Conservation (phyloP, 2,329 filamentous ascomycete species). For the Trematosphaeria pertusa region DNA sequence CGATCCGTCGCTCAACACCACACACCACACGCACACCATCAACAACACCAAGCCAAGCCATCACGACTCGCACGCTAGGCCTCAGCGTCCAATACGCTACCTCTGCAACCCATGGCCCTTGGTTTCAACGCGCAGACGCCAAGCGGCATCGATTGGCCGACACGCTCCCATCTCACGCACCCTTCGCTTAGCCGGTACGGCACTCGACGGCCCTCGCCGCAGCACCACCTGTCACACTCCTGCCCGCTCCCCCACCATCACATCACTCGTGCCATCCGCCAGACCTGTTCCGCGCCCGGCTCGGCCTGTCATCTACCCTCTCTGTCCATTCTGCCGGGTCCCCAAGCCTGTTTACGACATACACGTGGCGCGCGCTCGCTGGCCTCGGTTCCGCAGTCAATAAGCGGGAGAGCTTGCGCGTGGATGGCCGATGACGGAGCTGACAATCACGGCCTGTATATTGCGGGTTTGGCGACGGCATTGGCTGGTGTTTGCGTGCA, state of each 20-base stretch:
- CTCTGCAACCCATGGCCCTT: constrained; percentile 23
- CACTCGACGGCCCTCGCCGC: constrained; percentile 40
- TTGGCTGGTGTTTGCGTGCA: too few species aligned
- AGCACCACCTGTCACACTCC: constrained; percentile 42
- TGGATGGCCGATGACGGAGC: constrained; percentile 34
- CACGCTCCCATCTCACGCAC: constrained; percentile 24
- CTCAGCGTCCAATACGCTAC: constrained; percentile 26
- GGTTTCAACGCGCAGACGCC: constrained; percentile 43
- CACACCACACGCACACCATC: constrained; percentile 12
- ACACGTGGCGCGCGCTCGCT: constrained; percentile 48
- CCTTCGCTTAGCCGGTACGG: constrained; percentile 41
- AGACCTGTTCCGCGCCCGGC: constrained; percentile 13
- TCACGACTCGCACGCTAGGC: constrained; percentile 21
- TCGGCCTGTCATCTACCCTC: constrained; percentile 30
- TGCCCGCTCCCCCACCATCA: constrained; percentile 15
- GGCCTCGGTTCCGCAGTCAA: constrained; percentile 29
- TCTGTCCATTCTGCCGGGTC: constrained; percentile 20
- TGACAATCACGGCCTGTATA: constrained; percentile 8
- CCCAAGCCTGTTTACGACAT: constrained; percentile 28
- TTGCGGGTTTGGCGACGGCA: constrained; percentile 18
- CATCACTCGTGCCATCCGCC: constrained; percentile 29
- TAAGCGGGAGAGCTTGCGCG: constrained; percentile 24
- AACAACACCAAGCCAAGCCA: constrained; percentile 35
- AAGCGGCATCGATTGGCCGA: constrained; percentile 40
- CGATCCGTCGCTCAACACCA: constrained; percentile 9